Conservation (phyloP, 1,284 basidiomycete species). For the Cryptococcus deneoformans region DNA sequence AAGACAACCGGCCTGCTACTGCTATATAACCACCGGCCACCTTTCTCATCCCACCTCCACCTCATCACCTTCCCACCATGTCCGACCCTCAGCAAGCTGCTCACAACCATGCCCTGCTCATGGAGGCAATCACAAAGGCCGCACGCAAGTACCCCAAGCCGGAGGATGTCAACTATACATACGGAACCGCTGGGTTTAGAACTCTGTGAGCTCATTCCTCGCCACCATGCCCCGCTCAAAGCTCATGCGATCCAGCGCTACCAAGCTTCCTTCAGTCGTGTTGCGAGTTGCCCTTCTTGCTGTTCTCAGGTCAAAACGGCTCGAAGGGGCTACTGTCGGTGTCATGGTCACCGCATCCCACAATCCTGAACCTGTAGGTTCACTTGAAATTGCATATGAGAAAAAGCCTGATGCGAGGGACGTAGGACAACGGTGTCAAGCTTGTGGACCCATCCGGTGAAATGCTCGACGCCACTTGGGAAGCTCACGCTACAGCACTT, state of each 20-base stretch:
- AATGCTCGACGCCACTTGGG: conserved; percentile 98
- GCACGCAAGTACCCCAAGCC: conserved; percentile 52
- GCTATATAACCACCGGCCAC: too few species aligned
- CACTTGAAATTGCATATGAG: too few species aligned
- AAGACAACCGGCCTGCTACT: too few species aligned
- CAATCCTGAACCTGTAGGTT: conserved; percentile 84
- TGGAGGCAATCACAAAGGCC: conserved; percentile 34
- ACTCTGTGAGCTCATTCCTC: conserved; percentile 65
- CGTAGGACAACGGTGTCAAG: conserved; percentile 96
- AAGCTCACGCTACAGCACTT: conserved; percentile 77
- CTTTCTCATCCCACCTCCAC: too few species aligned
- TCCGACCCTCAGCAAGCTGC: conserved; percentile 11
- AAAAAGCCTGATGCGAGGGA: background rate
- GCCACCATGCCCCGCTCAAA: background rate
- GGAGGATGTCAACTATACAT: conserved; percentile 60
- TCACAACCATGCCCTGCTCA: conserved; percentile 30
- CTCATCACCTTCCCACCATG: too few species aligned
- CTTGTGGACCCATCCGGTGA: conserved; percentile 97
- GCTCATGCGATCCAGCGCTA: conserved; percentile 59
- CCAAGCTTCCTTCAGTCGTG: conserved; percentile 82
- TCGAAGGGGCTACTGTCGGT: conserved; percentile 87
- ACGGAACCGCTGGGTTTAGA: conserved; percentile 95
- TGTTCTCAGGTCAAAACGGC: conserved; percentile 81
- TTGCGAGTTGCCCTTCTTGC: conserved; percentile 92
- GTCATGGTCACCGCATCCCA: conserved; percentile 99